Evolutionary conservation across 805 yeast genomes (phyloP), one percentile per base, ranked within the genome.

Genomic region (Gaillardinia entomophila): DNA sequence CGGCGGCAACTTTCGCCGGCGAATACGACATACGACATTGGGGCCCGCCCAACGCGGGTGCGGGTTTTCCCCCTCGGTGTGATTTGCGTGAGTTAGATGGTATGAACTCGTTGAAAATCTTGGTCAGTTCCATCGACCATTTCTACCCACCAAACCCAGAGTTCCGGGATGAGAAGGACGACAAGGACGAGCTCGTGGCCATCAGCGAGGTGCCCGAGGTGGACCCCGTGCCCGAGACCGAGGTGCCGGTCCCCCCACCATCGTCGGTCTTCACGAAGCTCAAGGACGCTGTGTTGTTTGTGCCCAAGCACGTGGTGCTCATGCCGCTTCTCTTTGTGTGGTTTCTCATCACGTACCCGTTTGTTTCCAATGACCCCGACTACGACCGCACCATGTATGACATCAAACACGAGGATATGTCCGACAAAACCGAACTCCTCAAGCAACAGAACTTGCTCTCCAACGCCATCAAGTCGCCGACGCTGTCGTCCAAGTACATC

Each of bases 291-390:
- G 19, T 73, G 26, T 43, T 71, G 20, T 76, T 71, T 38, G 30
- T 75, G 1, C 80, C 82, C 6, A 68, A 72, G 38, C 43, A 67
- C 26, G 32, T 79, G 5, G 40, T 80, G 4, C 40, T 73, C n/a
- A 68, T 67, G 35, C 88, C 89, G 2, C 35, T 75, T 12, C 38
- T 57, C 4, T 60, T 69, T 30, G 27, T 70, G 2, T 68, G 83
- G 73, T 64, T 59, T 31, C 38, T 79, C n/a, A 35, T 74, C 4
- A 66, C 79, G 2, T 75, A 69, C 45, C 89, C 89, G 0, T 55
- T 79, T 38, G 60, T 57, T n/a, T 54, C 66, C 35, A 45, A 73
- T 12, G 18, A 26, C 20, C 17, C 25, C 31, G 18, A 37, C 34
- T 38, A 38, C n/a, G 32, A 27, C n/a, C n/a, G n/a, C n/a, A 60